Percentiles rank a stretch among this genome's conserved stretches.
Evolutionary conservation across 352 stramenopile species (phyloP).

Genomic region (Saprolegnia parasitica): DNA sequence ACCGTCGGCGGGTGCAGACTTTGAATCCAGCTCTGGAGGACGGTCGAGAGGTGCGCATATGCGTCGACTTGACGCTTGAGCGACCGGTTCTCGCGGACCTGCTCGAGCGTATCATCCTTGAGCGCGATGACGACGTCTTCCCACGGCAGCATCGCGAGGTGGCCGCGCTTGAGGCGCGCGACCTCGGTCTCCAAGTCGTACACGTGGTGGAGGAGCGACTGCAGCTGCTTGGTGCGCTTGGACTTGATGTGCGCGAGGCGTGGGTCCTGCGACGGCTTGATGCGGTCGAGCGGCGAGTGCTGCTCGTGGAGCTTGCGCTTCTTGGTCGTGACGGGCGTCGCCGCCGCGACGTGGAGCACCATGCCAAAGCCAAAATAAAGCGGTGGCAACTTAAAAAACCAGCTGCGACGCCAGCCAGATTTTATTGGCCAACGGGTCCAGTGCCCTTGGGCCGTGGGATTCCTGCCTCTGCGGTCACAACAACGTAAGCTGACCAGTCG

Average conservation of each 20-base stretch:
- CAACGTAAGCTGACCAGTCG: no score
- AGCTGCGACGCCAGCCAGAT: no score
- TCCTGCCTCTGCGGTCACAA: no score
- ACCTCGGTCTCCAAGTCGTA: constrained; percentile 23
- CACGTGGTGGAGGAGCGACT: constrained; percentile 17
- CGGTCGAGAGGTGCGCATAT: neutral
- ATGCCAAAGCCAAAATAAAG: neutral
- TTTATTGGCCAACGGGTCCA: no score
- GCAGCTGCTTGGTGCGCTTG: constrained; percentile 21
- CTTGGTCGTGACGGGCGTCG: neutral
- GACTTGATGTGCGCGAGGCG: constrained; percentile 21
- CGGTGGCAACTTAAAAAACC: no score
- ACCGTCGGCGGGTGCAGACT: neutral
- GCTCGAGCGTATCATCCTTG: constrained; percentile 23
- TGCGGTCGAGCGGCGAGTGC: neutral
- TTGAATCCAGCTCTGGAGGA: constrained; percentile 3
- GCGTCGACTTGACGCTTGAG: constrained; percentile 22
- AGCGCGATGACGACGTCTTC: constrained; percentile 24
- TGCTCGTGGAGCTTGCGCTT: neutral
- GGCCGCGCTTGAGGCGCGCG: constrained; percentile 11
- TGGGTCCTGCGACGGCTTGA: constrained; percentile 8
- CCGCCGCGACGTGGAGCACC: neutral
- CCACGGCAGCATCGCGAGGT: constrained; percentile 8
- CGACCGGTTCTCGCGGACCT: constrained; percentile 12
- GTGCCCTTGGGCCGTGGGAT: no score